Conservation (phyloP, 2,329 filamentous ascomycete genomes). For the Fusarium agapanthi region DNA sequence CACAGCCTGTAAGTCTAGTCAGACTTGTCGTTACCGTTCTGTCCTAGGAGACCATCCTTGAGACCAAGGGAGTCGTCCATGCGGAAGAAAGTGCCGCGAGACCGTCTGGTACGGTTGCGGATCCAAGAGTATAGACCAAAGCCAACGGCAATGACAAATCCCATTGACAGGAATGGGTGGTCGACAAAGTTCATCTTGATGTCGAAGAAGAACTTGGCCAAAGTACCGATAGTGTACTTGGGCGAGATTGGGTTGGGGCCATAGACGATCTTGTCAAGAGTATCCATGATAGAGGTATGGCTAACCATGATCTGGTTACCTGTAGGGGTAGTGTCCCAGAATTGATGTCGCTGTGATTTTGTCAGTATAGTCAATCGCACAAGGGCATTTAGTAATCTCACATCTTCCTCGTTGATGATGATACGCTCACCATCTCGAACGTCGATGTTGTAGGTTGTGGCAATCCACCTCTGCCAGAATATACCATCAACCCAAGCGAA, state of each 20-base stretch:
- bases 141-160: slow-evolving; percentile 65
- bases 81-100: slow-evolving; percentile 67
- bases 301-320: slow-evolving; percentile 91
- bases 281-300: slow-evolving; percentile 90
- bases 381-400: slow-evolving; percentile 60
- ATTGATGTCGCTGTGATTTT: slow-evolving; percentile 77
- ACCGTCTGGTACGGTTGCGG: slow-evolving; percentile 62
- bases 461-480: slow-evolving; percentile 98
- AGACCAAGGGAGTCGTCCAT: slow-evolving; percentile 66
- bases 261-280: slow-evolving; percentile 74
- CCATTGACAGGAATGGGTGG: slow-evolving; percentile 67
- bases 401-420: slow-evolving; percentile 96
- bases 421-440: slow-evolving; percentile 88
- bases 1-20: slow-evolving; percentile 37
- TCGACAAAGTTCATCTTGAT: slow-evolving; percentile 66
- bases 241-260: slow-evolving; percentile 75
- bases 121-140: slow-evolving; percentile 63
- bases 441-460: slow-evolving; percentile 93
- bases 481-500: slow-evolving; percentile 98
- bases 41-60: slow-evolving; percentile 72
- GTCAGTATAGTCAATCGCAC: slow-evolving; percentile 45
- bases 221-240: slow-evolving; percentile 78
- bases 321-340: slow-evolving; percentile 92
- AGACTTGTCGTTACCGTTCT: slow-evolving; percentile 48
- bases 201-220: slow-evolving; percentile 77